Conservation (phyloP, 2,329 filamentous ascomycete genomes). For the Trichoderma semiorbis region DNA sequence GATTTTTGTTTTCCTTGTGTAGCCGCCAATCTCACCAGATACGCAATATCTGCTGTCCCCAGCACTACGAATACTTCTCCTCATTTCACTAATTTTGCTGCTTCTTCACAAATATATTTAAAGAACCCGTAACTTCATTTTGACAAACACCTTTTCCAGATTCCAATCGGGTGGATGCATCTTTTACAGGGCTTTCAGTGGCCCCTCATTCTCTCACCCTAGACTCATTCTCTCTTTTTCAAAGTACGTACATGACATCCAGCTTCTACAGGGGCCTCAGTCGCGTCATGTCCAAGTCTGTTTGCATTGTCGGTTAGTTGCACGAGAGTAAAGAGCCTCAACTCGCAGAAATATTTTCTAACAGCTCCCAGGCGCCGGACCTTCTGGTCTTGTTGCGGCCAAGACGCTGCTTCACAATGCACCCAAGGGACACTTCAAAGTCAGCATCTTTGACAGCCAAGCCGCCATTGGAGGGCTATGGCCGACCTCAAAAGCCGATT, state of each 20-base stretch:
- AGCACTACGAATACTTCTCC: neutral
- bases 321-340: neutral
- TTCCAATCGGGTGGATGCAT: neutral
- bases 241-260: constrained; percentile 22
- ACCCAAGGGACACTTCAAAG: constrained; percentile 54
- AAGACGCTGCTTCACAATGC: constrained; percentile 67
- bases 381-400: constrained; percentile 64
- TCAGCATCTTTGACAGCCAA: constrained; percentile 68
- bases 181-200: neutral
- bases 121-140: neutral
- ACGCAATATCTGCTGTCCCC: neutral
- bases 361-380: constrained; percentile 56
- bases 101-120: neutral
- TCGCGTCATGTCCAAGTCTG: constrained; percentile 37
- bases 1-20: neutral
- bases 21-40: neutral
- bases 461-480: constrained; percentile 72
- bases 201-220: neutral
- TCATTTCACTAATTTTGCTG: neutral
- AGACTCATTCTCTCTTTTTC: neutral
- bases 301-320: constrained; percentile 40
- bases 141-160: neutral
- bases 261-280: constrained; percentile 17
- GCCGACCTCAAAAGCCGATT: constrained; percentile 53
- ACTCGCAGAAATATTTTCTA: neutral